phyloP scores from a whole-genome alignment of 306 rosid genomes.

The Nissolia schottii region DNA sequence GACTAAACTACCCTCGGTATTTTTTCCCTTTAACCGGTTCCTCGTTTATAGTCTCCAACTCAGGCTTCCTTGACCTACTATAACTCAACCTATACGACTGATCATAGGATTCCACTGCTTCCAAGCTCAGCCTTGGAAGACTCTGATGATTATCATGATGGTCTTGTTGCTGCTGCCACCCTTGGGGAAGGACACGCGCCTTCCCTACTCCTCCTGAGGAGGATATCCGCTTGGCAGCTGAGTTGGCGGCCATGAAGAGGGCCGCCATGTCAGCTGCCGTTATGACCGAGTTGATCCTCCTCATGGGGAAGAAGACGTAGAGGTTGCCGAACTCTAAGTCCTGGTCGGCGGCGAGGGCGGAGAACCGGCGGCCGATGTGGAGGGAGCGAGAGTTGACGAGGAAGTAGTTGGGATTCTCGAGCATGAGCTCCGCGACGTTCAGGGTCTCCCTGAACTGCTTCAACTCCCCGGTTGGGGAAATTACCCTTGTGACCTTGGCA shows the following conservation, averaged over 20 bases:
- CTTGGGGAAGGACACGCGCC: slow-evolving; percentile 38
- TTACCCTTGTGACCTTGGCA: slow-evolving; percentile 54
- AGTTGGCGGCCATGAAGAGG: slow-evolving; percentile 72
- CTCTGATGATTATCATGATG: no score
- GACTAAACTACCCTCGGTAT: not conserved
- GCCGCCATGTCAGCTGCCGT: slow-evolving; percentile 71
- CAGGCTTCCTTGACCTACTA: slow-evolving; percentile 76
- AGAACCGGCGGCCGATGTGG: slow-evolving; percentile 65
- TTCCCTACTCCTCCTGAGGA: no score
- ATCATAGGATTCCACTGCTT: slow-evolving; percentile 50
- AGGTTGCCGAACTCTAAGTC: slow-evolving; percentile 69
- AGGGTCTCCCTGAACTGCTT: slow-evolving; percentile 47
- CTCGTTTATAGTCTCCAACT: slow-evolving; percentile 79
- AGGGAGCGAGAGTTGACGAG: slow-evolving; percentile 54
- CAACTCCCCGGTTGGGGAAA: slow-evolving; percentile 75
- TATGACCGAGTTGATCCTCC: slow-evolving; percentile 55
- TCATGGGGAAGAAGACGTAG: slow-evolving; percentile 77
- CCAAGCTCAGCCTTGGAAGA: slow-evolving; percentile 58
- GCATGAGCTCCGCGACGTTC: slow-evolving; percentile 91
- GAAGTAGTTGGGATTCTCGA: slow-evolving; percentile 62
- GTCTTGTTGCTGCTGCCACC: not conserved
- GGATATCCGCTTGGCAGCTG: slow-evolving; percentile 62
- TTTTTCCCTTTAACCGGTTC: slow-evolving; percentile 35
- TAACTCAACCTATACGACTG: slow-evolving; percentile 44
- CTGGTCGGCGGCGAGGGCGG: slow-evolving; percentile 73